Base-by-base conservation (phyloP, 164 flowering plant species). In the Litsea cubeba region DNA sequence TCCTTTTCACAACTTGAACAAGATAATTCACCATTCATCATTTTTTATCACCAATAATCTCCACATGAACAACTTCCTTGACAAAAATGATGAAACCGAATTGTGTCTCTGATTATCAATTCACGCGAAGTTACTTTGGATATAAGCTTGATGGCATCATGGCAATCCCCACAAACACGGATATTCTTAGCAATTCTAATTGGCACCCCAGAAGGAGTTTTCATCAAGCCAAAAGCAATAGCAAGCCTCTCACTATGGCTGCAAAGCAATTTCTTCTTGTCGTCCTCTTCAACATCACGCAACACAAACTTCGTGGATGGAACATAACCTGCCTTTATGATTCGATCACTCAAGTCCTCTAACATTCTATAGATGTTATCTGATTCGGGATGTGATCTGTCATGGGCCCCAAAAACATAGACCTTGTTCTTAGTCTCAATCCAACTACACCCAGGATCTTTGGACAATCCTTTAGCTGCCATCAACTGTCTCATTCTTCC, bases 171-270 rank as follows among this genome's bases (percentile, higher is more conserved):
- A 63, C 74, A 76, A 15, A 70, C 30, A 4, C 74, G 69, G 30
- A 71, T 60, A 62, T 70, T 76, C 74, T 73, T 73, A 10, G 60
- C 28, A 22, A 73, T 57, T 65, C 68, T 63, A 57, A 73, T 40
- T 15, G 75, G 60, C 11, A 22, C n/a, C 22, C 69, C 60, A 2
- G 3, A 35, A 24, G 40, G 35, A 20, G 54, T 15, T 11, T 30
- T 50, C n/a, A 76, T 51, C 51, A 71, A 58, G 6, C 62, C 25
- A 20, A 73, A 50, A 49, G 75, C 75, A 57, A 73, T 49, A 11
- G 75, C 75, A 30, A 73, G 28, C 28, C 75, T 73, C 40, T 73
- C 75, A 73, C 75, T 73, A 54, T 65, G 69, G 30, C 35, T 58
- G 23, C 71, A 68, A 22, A 73, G 75, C 32, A 73, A 35, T 18